Conservation (phyloP, 768 basidiomycete species). For the button mushroom (Agaricus bisporus) region DNA sequence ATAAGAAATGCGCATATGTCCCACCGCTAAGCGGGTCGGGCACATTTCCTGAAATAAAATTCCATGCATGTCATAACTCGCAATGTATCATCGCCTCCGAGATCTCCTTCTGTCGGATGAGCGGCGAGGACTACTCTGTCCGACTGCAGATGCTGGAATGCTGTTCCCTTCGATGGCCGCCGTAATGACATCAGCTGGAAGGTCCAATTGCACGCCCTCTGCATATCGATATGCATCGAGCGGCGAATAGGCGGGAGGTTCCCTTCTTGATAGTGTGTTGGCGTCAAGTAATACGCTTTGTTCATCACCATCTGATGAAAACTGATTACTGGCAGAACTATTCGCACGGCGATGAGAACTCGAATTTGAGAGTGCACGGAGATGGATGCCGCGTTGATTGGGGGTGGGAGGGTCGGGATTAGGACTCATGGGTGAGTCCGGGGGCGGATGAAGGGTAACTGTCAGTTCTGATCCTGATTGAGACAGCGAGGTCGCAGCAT, state of each 20-base stretch:
- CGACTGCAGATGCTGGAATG: constrained; percentile 54
- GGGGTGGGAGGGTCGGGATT: constrained; percentile 82
- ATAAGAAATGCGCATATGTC: background rate
- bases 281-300: constrained; percentile 22
- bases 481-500: constrained; percentile 53
- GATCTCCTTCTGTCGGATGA: constrained; percentile 51
- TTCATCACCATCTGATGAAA: constrained; percentile 18
- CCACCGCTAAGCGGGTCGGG: background rate
- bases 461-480: constrained; percentile 61
- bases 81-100: constrained; percentile 38
- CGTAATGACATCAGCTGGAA: constrained; percentile 88
- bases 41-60: constrained; percentile 24
- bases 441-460: constrained; percentile 69
- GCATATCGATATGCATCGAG: constrained; percentile 77
- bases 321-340: constrained; percentile 24
- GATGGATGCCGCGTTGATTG: constrained; percentile 63
- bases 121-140: constrained; percentile 38
- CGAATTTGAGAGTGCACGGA: constrained; percentile 58
- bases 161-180: constrained; percentile 77
- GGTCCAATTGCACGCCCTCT: constrained; percentile 88
- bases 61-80: constrained; percentile 14
- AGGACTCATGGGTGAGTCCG: constrained; percentile 72
- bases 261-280: constrained; percentile 41
- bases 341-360: constrained; percentile 31
- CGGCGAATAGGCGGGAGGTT: constrained; percentile 87